phyloP scores from a whole-genome alignment of 257 asterid species.

The Pogostemon cablin region DNA sequence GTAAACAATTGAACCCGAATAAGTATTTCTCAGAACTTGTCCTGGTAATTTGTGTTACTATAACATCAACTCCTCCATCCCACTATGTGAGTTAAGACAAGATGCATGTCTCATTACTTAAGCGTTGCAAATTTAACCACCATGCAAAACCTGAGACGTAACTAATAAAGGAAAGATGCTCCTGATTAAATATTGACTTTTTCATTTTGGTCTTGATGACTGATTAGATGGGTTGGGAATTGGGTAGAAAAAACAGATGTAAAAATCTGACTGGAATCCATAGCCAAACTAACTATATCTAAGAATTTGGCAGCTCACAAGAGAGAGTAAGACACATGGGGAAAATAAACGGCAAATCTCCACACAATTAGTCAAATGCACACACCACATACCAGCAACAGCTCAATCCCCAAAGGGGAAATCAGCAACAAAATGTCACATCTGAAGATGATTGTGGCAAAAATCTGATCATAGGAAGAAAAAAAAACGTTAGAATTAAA shows the following conservation, averaged over 20 bases:
- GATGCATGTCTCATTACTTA: background rate
- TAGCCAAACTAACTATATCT: conserved; percentile 1
- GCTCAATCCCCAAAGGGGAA: conserved; percentile 80
- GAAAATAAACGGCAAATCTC: conserved; percentile 25
- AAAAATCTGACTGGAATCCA: background rate
- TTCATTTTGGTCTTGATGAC: background rate
- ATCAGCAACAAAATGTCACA: conserved; percentile 86
- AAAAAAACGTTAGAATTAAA: conserved; percentile 34
- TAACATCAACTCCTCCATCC: background rate
- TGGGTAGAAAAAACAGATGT: background rate
- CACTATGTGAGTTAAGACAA: background rate
- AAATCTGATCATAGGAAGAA: conserved; percentile 62
- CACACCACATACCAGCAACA: conserved; percentile 70
- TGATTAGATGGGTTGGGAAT: background rate
- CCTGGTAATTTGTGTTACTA: conserved; percentile 1
- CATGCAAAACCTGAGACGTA: conserved; percentile 15
- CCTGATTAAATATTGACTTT: background rate
- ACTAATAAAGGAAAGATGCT: conserved; percentile 13
- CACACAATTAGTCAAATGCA: conserved; percentile 12
- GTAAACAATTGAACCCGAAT: background rate
- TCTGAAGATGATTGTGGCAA: conserved; percentile 83
- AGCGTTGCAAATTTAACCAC: background rate
- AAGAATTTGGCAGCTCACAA: background rate
- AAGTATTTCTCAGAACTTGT: conserved; percentile 23
- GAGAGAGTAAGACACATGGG: conserved; percentile 1